A percentile compares a stretch with the other conserved stretches of the same genome.
Conservation (phyloP, 805 yeast genomes). For the Cyberlindnera euphorbiiphila region DNA sequence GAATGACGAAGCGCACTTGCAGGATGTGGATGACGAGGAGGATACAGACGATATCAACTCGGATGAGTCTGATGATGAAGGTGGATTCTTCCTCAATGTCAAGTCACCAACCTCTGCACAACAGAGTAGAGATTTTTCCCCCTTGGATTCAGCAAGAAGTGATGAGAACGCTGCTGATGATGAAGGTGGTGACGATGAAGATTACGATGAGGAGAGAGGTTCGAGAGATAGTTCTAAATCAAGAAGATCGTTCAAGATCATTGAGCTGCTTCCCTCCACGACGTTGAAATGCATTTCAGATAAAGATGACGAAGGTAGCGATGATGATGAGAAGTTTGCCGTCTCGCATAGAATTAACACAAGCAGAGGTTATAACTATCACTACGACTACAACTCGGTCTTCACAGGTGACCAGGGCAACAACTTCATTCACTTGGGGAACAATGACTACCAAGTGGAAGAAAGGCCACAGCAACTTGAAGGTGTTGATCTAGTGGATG, state of each 20-base stretch:
- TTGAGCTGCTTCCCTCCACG: slow-evolving; percentile 82
- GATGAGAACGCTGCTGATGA: background rate
- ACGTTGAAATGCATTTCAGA: slow-evolving; percentile 75
- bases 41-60: slow-evolving; percentile 28
- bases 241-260: slow-evolving; percentile 40
- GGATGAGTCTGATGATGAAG: slow-evolving; percentile 55
- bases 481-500: slow-evolving; percentile 28
- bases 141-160: slow-evolving; percentile 1
- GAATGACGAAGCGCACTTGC: slow-evolving; percentile 29
- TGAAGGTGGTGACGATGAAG: slow-evolving; percentile 13
- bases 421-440: slow-evolving; percentile 19
- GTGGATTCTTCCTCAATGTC: slow-evolving; percentile 64
- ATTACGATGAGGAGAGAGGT: slow-evolving; percentile 1
- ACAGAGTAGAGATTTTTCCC: slow-evolving; percentile 15
- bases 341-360: slow-evolving; percentile 72
- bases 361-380: slow-evolving; percentile 70
- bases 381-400: slow-evolving; percentile 77
- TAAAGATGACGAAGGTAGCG: slow-evolving; percentile 49
- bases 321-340: slow-evolving; percentile 40
- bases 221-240: background rate
- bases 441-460: slow-evolving; percentile 20
- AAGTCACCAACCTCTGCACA: slow-evolving; percentile 37
- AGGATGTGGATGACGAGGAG: slow-evolving; percentile 17
- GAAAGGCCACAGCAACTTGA: slow-evolving; percentile 25
- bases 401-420: slow-evolving; percentile 45